A percentile compares a stretch with the other conserved stretches of the same genome.
These are phyloP conservation scores for Eucalyptus polyanthemos DNA, from an alignment of 345 rosid genomes.

Conservation along the genomic window DNA sequence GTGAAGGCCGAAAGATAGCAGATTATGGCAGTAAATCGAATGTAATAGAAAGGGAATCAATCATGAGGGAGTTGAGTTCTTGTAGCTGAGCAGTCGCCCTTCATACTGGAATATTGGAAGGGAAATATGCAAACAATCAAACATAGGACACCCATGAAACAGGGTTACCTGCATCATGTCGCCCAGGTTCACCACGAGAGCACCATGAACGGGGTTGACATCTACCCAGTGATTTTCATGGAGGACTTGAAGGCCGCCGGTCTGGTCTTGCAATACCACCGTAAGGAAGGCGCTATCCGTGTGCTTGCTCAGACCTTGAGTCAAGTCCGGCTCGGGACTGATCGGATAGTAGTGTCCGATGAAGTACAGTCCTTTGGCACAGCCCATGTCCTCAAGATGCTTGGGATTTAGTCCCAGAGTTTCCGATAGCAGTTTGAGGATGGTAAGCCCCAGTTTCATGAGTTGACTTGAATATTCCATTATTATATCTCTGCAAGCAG, in stretches of 20 bases:
- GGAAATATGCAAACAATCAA: not conserved
- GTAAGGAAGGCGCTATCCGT: constrained; percentile 3
- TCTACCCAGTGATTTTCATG: constrained; percentile 3
- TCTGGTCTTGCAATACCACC: not conserved
- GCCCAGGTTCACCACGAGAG: constrained; percentile 4
- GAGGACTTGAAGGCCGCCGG: constrained; percentile 8
- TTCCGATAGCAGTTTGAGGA: constrained; percentile 4
- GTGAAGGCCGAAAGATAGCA: not conserved
- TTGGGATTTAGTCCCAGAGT: constrained; percentile 1
- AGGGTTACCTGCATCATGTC: constrained; percentile 2
- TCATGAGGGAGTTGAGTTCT: not conserved
- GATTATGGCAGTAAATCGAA: not conserved
- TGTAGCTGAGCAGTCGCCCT: not conserved
- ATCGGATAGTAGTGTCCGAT: constrained; percentile 8
- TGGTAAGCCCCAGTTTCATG: constrained; percentile 3
- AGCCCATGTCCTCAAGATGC: constrained; percentile 7
- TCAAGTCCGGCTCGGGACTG: constrained; percentile 12
- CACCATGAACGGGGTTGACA: not conserved
- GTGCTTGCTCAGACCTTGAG: constrained; percentile 2
- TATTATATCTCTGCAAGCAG: constrained; percentile 14
- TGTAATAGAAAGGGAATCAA: not conserved
- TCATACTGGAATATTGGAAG: not conserved
- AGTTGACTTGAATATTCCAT: constrained; percentile 17
- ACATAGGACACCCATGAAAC: not conserved
- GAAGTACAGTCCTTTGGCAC: not conserved